Evolutionary conservation across 768 basidiomycete genomes (phyloP), one percentile per base, ranked within the genome.

Genomic region (Epithele typhae): DNA sequence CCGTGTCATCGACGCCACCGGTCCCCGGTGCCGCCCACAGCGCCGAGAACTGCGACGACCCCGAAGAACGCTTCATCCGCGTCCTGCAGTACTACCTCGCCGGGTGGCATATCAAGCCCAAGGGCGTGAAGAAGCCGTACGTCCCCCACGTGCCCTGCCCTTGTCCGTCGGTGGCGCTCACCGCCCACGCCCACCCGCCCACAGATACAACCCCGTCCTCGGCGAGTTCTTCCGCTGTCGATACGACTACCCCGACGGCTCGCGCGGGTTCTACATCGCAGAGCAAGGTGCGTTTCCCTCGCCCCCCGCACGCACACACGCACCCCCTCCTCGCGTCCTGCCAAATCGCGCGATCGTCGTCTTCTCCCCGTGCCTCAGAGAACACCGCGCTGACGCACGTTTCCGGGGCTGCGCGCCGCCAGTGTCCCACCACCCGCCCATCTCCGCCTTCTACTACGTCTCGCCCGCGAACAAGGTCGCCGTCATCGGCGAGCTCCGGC

Each of bases 61-160:
- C 91, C 25, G 87, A 95, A 64, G 93, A 95, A 62, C 75, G 96
- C 36, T 97, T 97, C 65, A 76, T 95, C 53, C 78, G 82, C 40
- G 92, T 98, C 1, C 75, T 97, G 25, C 86, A 88, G 52, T 96
- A 94, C 64, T 99, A 97, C 64, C 83, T 99, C 38, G 86, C 90
- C n/a, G 96, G 96, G 19, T 99, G 96, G 96, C 96, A 98, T 68
- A 94, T 97, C 71, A 97, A 97, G 68, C 94, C 96, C 55, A 94
- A 89, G 70, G 96, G 93, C 43, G 96, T 98, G 51, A 99, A 99
- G 86, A 99, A 99, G 70, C 95, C 95, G 81, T 93, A 59, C 68
- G 87, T 73, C 17, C 27, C 27, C 34, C 45, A 34, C 42, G 23
- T 43, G 25, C 37, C 39, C 45, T 45, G 41, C 47, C 25, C 22